Percentiles rank a stretch among this genome's conserved stretches.
Conservation (phyloP, 2,329 filamentous ascomycete species). For the Botryotinia globosa region DNA sequence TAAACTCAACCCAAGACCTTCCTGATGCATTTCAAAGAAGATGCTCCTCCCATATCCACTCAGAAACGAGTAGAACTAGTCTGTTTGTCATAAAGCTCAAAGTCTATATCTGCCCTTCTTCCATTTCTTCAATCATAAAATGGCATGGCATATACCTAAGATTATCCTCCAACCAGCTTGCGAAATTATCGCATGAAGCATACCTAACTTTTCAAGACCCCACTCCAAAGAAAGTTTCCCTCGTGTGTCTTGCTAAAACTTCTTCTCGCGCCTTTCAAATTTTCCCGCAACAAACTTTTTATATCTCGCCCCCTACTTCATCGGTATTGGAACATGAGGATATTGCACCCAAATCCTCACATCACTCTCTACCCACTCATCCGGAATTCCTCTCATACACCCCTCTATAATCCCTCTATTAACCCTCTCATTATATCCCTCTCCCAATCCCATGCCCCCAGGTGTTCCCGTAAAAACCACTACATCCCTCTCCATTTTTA, state of each 20-base stretch:
- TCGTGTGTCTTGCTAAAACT: background rate
- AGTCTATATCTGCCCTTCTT: background rate
- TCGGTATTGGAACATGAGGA: background rate
- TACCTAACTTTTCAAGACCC: background rate
- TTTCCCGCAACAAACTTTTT: background rate
- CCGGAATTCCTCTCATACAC: constrained; percentile 6
- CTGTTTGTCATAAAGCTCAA: background rate
- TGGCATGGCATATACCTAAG: background rate
- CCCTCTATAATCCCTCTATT: constrained; percentile 12
- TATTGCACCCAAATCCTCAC: constrained; percentile 10
- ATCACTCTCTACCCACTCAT: constrained; percentile 14
- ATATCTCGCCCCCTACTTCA: background rate
- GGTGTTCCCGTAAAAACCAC: background rate
- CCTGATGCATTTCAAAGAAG: background rate
- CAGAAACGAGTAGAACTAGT: background rate
- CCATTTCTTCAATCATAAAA: background rate
- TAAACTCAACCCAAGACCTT: background rate
- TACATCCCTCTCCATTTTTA: background rate
- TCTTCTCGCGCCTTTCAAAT: background rate
- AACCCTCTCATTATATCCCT: background rate
- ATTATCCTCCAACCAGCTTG: background rate
- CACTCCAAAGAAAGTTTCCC: background rate
- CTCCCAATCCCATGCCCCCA: background rate
- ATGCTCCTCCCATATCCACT: background rate
- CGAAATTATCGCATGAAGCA: background rate